phyloP scores from a whole-genome alignment of 2,329 filamentous ascomycete genomes.

The Drechslerella stenobrocha region DNA sequence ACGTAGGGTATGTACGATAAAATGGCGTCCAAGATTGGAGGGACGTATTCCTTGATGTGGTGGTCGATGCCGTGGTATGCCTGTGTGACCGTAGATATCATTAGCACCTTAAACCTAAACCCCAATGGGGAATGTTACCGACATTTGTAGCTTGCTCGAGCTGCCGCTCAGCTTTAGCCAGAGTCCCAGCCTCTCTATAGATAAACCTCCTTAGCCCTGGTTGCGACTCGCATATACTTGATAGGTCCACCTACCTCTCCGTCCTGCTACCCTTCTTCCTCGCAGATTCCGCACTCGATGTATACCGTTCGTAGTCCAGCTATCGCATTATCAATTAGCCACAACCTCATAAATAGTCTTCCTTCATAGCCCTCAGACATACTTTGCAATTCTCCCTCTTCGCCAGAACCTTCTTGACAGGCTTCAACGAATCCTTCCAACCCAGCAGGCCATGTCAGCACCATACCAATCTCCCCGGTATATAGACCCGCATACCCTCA shows the following conservation, averaged over 20 bases:
- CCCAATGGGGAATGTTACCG: slow-evolving; percentile 49
- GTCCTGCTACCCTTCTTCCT: slow-evolving; percentile 66
- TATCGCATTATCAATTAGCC: slow-evolving; percentile 52
- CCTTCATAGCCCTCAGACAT: slow-evolving; percentile 11
- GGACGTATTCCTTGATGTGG: slow-evolving; percentile 71
- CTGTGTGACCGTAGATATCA: slow-evolving; percentile 55
- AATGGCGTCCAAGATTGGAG: slow-evolving; percentile 65
- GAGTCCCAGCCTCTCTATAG: slow-evolving; percentile 66
- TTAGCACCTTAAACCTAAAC: neutral
- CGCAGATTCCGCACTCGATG: slow-evolving; percentile 70
- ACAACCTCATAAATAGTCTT: slow-evolving; percentile 33
- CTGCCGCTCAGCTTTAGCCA: slow-evolving; percentile 70
- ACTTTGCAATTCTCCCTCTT: slow-evolving; percentile 78
- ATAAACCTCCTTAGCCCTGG: too few species aligned
- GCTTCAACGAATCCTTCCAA: slow-evolving; percentile 59
- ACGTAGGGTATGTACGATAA: slow-evolving; percentile 67
- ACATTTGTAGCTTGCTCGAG: slow-evolving; percentile 68
- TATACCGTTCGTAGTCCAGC: slow-evolving; percentile 78
- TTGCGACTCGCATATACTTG: too few species aligned
- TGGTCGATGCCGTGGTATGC: slow-evolving; percentile 76
- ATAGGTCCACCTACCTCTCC: slow-evolving; percentile 22
- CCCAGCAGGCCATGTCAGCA: neutral
- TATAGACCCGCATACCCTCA: slow-evolving; percentile 18
- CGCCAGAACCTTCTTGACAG: slow-evolving; percentile 80
- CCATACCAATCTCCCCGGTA: neutral